Evolutionary conservation across 345 rosid genomes (phyloP).

Genomic region (Cochlearia excelsa): DNA sequence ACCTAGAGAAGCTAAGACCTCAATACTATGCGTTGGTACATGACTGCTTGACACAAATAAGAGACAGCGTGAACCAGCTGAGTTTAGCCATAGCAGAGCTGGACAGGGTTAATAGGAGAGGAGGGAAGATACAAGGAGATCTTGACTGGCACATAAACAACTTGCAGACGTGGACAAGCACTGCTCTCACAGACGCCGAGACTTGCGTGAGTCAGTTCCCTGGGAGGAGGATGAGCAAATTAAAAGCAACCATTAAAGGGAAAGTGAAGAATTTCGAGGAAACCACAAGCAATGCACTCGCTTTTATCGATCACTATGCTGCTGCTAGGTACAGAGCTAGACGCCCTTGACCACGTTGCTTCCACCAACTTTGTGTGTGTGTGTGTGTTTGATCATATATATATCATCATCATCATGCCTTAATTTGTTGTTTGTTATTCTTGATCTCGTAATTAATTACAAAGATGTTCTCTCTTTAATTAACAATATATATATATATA

Average conservation of each 20-base stretch:
- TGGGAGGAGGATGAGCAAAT: slow-evolving; percentile 55
- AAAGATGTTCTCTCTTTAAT: slow-evolving; percentile 6
- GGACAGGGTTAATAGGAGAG: slow-evolving; percentile 33
- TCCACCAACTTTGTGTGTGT: not conserved
- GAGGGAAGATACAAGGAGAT: slow-evolving; percentile 25
- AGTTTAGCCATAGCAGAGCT: slow-evolving; percentile 59
- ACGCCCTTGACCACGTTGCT: slow-evolving; percentile 26
- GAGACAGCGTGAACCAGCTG: slow-evolving; percentile 55
- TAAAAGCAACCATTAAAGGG: slow-evolving; percentile 67
- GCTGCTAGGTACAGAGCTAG: slow-evolving; percentile 42
- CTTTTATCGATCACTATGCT: slow-evolving; percentile 63
- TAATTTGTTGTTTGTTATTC: slow-evolving; percentile 5
- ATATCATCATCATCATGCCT: not conserved
- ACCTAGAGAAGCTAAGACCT: slow-evolving; percentile 40
- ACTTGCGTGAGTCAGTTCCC: slow-evolving; percentile 56
- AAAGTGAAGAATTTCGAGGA: slow-evolving; percentile 77
- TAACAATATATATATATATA: not conserved
- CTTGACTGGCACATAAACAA: slow-evolving; percentile 54
- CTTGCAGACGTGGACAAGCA: slow-evolving; percentile 69
- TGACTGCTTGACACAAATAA: slow-evolving; percentile 64
- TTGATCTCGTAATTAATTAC: slow-evolving; percentile 5
- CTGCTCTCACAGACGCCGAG: slow-evolving; percentile 68
- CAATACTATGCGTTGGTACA: slow-evolving; percentile 46
- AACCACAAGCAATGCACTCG: slow-evolving; percentile 73
- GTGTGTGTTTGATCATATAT: slow-evolving; percentile 1